Evolutionary conservation across 805 yeast genomes (phyloP).

Genomic region (Jamesozyma jinghongensis): DNA sequence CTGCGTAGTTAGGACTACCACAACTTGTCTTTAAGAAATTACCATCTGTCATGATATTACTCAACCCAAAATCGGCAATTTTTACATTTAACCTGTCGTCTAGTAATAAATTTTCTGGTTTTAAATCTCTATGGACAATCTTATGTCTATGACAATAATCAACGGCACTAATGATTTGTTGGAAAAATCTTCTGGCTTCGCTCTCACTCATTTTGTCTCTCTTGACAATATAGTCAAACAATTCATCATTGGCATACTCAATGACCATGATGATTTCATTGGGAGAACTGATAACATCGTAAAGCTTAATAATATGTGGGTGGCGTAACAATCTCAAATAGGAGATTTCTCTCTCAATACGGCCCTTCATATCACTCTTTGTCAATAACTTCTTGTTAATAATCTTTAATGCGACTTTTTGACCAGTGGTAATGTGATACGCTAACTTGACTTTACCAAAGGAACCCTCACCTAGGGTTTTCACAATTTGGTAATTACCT

Average conservation of each 20-base stretch:
- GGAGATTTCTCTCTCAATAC: slow-evolving; percentile 89
- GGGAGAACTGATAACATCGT: slow-evolving; percentile 89
- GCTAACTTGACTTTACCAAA: slow-evolving; percentile 94
- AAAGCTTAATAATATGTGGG: slow-evolving; percentile 91
- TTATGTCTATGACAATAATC: slow-evolving; percentile 95
- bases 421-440: slow-evolving; percentile 82
- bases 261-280: slow-evolving; percentile 97
- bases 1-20: slow-evolving; percentile 96
- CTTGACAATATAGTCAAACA: slow-evolving; percentile 91
- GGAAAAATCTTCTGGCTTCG: slow-evolving; percentile 89
- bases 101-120: slow-evolving; percentile 84
- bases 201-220: slow-evolving; percentile 86
- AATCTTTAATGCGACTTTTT: slow-evolving; percentile 84
- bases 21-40: slow-evolving; percentile 90
- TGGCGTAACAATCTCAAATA: slow-evolving; percentile 82
- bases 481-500: slow-evolving; percentile 88
- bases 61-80: slow-evolving; percentile 92
- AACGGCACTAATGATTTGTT: slow-evolving; percentile 92
- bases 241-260: slow-evolving; percentile 93
- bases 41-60: slow-evolving; percentile 96
- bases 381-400: slow-evolving; percentile 88
- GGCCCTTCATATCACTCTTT: slow-evolving; percentile 93
- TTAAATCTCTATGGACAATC: slow-evolving; percentile 92
- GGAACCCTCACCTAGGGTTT: slow-evolving; percentile 92
- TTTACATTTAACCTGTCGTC: slow-evolving; percentile 89